Evolutionary conservation across 1,284 basidiomycete genomes (phyloP), one percentile per base, ranked within the genome.

Genomic region (Leccinum griseonigrum): DNA sequence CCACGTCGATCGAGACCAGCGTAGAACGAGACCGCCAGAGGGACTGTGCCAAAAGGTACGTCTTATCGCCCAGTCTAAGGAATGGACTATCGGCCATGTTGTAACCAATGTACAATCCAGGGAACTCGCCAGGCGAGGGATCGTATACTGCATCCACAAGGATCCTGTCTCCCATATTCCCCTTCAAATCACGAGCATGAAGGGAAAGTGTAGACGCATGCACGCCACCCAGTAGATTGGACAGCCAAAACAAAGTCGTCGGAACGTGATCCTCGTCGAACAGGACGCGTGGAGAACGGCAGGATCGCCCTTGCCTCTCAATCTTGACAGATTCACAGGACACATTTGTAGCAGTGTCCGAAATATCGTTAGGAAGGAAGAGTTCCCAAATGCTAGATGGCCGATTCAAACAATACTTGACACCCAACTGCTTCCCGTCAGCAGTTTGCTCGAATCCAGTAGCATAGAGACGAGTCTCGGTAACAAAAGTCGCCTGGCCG

Each of bases 401-500:
- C 1, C 88, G 79, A 67, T 91, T 92, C 64, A 77, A 80, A 71
- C 90, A 92, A 18, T 77, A 79, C 60, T 82, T 83, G 60, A 87
- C 71, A 0, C 90, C 90, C 7, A 91, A 76, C 28, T 85, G 67
- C 56, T 83, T 80, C 7, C 82, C 83, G 56, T 90, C 88, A 2
- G 70, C 66, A 0, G 81, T 81, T 58, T 81, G 77, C 56, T 86
- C 83, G 67, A 86, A 88, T 0, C 86, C 88, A 1, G 85, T 87
- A 0, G 83, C 83, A 58, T 83, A 83, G 7, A 91, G 67, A 22
- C 68, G 71, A 31, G 78, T 66, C 14, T 81, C 77, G 0, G 72
- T 68, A 4, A 72, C 76, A 68, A 90, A 88, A 3, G 79, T 70
- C 0, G 81, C 81, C 66, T 90, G 87, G 4, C 83, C 86, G 57